These are phyloP conservation scores for Podospora pseudopauciseta DNA, from an alignment of 495 filamentous ascomycete genomes.

Conservation along the genomic window DNA sequence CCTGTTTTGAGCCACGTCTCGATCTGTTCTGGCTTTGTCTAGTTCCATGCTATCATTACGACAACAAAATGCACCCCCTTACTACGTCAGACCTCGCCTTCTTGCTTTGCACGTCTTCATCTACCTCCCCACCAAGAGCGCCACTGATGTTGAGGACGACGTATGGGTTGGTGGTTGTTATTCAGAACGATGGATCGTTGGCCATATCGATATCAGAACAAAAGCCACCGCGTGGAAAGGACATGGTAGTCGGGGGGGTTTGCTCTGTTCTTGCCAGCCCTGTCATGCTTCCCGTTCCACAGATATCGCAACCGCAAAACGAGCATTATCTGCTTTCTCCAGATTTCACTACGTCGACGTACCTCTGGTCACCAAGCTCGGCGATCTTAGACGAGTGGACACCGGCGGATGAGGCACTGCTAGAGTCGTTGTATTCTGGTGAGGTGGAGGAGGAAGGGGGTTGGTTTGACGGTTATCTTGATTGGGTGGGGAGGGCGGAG, in stretches of 20 bases:
- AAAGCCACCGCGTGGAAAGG: too few species aligned
- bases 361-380: background rate
- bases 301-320: background rate
- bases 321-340: background rate
- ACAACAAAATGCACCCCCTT: background rate
- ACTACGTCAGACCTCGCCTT: slow-evolving; percentile 2
- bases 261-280: too few species aligned
- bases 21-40: too few species aligned
- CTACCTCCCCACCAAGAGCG: background rate
- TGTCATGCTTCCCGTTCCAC: too few species aligned
- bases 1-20: too few species aligned
- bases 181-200: too few species aligned
- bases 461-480: background rate
- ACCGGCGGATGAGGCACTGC: background rate
- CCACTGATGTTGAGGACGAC: background rate
- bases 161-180: too few species aligned
- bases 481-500: background rate
- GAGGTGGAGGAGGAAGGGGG: background rate
- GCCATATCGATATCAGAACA: too few species aligned
- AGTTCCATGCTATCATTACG: too few species aligned
- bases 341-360: background rate
- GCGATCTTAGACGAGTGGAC: background rate
- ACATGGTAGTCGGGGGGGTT: too few species aligned
- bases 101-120: background rate
- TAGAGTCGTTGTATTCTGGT: background rate